phyloP scores from a whole-genome alignment of 208 protist species.

The Trypanosoma vivax region DNA sequence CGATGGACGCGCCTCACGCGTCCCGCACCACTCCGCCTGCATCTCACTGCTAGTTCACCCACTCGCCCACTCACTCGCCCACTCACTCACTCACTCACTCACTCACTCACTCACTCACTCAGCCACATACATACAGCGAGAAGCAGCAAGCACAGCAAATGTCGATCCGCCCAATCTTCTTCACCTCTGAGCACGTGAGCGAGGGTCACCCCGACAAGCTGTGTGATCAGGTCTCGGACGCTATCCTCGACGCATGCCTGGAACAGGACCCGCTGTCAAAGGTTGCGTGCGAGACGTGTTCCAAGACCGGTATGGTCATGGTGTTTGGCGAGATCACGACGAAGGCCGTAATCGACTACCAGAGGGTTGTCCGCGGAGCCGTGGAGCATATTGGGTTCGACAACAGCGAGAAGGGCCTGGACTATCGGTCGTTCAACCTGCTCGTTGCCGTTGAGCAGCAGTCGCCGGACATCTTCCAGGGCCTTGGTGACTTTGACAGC shows the following conservation, averaged over 20 bases:
- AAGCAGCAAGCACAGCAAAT: constrained; percentile 20
- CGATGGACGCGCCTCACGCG: no score
- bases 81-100: no score
- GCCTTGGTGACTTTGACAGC: constrained; percentile 93
- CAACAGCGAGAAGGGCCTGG: constrained; percentile 91
- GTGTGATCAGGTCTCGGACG: constrained; percentile 99
- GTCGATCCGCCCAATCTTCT: constrained; percentile 92
- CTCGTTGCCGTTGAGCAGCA: constrained; percentile 97
- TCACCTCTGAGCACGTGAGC: constrained; percentile 99
- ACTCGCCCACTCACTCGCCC: no score
- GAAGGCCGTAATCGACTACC: constrained; percentile 96
- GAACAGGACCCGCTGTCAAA: constrained; percentile 94
- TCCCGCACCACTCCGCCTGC: no score
- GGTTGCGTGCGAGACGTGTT: constrained; percentile 98
- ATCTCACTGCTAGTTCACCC: no score
- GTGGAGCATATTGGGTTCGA: constrained; percentile 99
- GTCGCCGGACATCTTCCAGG: constrained; percentile 98
- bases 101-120: no score
- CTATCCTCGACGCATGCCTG: constrained; percentile 99
- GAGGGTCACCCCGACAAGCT: constrained; percentile 99
- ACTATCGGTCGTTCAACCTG: constrained; percentile 98
- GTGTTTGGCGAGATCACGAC: constrained; percentile 99
- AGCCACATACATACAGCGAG: no score
- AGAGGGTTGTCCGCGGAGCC: constrained; percentile 94
- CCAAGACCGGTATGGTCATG: constrained; percentile 99